Evolutionary conservation across 306 rosid species (phyloP).

Genomic region (Acmispon strigosus): DNA sequence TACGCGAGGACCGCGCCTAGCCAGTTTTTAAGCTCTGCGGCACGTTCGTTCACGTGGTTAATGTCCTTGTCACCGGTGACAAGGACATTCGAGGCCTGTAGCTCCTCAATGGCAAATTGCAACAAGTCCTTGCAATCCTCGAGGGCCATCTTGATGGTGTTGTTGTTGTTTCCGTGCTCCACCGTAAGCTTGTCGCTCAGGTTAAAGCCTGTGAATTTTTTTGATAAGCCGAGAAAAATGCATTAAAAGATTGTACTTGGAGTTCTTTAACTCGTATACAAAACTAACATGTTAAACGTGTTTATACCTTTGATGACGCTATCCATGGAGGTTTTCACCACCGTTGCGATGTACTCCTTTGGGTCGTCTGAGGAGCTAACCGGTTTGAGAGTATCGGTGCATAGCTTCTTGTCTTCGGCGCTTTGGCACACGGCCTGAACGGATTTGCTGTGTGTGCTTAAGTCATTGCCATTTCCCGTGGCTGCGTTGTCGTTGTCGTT

Average conservation of each 20-base stretch:
- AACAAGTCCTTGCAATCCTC: slow-evolving; percentile 62
- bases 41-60: slow-evolving; percentile 12
- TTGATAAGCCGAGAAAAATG: no score
- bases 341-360: slow-evolving; percentile 31
- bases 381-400: slow-evolving; percentile 23
- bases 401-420: slow-evolving; percentile 27
- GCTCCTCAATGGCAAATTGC: slow-evolving; percentile 32
- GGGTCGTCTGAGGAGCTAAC: slow-evolving; percentile 33
- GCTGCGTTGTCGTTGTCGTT: not conserved
- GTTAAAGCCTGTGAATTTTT: no score
- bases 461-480: accelerated
- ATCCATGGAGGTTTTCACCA: slow-evolving; percentile 23
- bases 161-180: not conserved
- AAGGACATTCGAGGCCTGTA: slow-evolving; percentile 13
- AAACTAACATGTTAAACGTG: no score
- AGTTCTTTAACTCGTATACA: no score
- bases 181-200: slow-evolving; percentile 27
- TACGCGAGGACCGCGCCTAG: slow-evolving; percentile 54
- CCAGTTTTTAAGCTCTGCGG: slow-evolving; percentile 51
- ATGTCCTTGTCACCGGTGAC: not conserved
- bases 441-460: slow-evolving; percentile 25
- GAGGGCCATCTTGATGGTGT: slow-evolving; percentile 30
- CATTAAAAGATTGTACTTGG: no score
- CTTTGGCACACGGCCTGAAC: slow-evolving; percentile 32
- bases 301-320: slow-evolving; percentile 36